phyloP scores from a whole-genome alignment of 148 eudicot species.

The Simmondsia chinensis region DNA sequence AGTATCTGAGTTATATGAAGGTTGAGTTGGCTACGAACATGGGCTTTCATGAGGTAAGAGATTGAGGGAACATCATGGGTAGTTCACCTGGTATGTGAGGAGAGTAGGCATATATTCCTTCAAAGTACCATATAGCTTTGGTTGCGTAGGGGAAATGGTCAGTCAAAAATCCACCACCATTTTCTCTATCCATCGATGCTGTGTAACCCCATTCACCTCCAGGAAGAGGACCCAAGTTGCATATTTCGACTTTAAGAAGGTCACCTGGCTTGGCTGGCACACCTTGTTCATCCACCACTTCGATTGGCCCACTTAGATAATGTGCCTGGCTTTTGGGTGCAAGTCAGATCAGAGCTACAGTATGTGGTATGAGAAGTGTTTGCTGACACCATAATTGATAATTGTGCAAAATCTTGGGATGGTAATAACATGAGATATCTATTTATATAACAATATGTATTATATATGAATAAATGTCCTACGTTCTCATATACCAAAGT shows the following conservation, averaged over 20 bases:
- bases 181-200: constrained; percentile 89
- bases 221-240: constrained; percentile 93
- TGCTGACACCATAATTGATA: no score
- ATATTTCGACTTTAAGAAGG: constrained; percentile 77
- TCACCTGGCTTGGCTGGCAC: constrained; percentile 74
- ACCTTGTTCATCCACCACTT: constrained; percentile 52
- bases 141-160: constrained; percentile 92
- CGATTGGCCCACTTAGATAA: constrained; percentile 83
- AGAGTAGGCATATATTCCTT: constrained; percentile 90
- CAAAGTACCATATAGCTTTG: constrained; percentile 96
- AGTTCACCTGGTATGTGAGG: constrained; percentile 85
- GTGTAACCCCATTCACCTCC: constrained; percentile 96
- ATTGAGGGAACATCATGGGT: not conserved
- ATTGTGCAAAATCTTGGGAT: no score
- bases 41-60: not conserved
- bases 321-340: constrained; percentile 51
- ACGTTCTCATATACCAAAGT: no score
- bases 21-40: not conserved
- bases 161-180: constrained; percentile 88
- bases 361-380: no score
- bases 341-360: constrained; percentile 1
- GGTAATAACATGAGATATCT: no score
- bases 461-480: no score
- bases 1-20: no score
- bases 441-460: no score